A percentile compares a stretch with the other conserved stretches of the same genome.
These are phyloP conservation scores for Acephala macrosclerotiorum DNA, from an alignment of 2,329 filamentous ascomycete species.

Conservation along the genomic window DNA sequence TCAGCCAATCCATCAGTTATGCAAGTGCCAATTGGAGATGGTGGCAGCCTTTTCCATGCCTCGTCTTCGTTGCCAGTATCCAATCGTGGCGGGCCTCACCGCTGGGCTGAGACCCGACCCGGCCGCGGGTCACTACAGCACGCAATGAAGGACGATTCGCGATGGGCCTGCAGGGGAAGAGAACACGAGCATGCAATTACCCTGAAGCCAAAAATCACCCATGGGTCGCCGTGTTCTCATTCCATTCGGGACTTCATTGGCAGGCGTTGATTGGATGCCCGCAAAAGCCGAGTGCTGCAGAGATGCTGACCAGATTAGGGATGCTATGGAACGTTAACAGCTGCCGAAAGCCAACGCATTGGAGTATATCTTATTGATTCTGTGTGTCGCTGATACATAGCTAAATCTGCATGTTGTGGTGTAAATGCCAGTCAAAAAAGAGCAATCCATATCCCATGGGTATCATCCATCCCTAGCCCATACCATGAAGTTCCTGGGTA, in stretches of 20 bases:
- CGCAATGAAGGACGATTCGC: conserved; percentile 24
- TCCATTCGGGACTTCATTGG: not conserved
- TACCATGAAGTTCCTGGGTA: conserved; percentile 22
- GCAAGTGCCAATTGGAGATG: conserved; percentile 16
- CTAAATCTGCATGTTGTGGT: not conserved
- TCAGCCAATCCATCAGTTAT: conserved; percentile 22
- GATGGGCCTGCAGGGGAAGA: conserved; percentile 16
- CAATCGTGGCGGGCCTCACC: conserved; percentile 14
- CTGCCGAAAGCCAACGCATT: conserved; percentile 5
- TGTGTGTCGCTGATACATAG: not conserved
- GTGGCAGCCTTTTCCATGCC: conserved; percentile 22
- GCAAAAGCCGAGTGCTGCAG: conserved; percentile 7
- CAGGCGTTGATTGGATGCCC: conserved; percentile 12
- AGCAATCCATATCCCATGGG: conserved; percentile 14
- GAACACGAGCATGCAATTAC: not conserved
- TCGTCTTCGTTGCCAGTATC: conserved; percentile 14
- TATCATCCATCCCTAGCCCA: conserved; percentile 7
- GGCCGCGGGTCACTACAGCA: conserved; percentile 19
- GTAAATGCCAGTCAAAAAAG: conserved; percentile 5
- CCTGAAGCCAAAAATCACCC: not conserved
- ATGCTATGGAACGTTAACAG: conserved; percentile 9
- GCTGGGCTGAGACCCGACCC: conserved; percentile 17
- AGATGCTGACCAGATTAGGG: conserved; percentile 6
- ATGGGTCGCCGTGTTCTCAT: not conserved
- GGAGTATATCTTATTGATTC: conserved; percentile 15